A percentile compares a stretch with the other conserved stretches of the same genome.
Evolutionary conservation across 495 filamentous ascomycete species (phyloP).

Genomic region (Tuber microsphaerosporum): DNA sequence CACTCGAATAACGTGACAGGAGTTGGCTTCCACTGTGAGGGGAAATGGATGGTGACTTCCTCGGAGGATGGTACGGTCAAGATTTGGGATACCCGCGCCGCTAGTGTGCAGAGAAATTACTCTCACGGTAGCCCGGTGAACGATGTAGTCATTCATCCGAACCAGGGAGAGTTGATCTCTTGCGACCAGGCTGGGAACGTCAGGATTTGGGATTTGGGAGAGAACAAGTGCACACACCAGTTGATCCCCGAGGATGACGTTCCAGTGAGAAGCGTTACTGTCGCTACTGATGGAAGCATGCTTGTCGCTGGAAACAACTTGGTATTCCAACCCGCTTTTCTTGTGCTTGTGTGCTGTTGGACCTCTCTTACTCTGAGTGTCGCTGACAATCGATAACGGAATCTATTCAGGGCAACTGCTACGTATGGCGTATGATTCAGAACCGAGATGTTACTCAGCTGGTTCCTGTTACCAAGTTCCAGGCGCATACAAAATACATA

Average conservation of each 20-base stretch:
- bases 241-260: constrained; percentile 94
- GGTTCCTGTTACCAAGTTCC: constrained; percentile 83
- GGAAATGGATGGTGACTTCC: constrained; percentile 99
- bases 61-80: constrained; percentile 96
- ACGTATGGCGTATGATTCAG: constrained; percentile 88
- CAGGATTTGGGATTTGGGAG: constrained; percentile 89
- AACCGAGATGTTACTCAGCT: constrained; percentile 77
- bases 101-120: constrained; percentile 85
- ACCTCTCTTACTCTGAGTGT: constrained; percentile 15
- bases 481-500: constrained; percentile 86
- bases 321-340: constrained; percentile 47
- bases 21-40: constrained; percentile 94
- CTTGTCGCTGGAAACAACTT: constrained; percentile 93
- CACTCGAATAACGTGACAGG: constrained; percentile 94
- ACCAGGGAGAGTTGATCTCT: constrained; percentile 94
- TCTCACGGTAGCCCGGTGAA: constrained; percentile 79
- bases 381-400: constrained; percentile 10
- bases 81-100: constrained; percentile 93
- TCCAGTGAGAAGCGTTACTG: constrained; percentile 84
- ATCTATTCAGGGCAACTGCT: constrained; percentile 72
- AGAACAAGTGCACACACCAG: constrained; percentile 94
- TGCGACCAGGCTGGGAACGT: constrained; percentile 92
- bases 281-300: constrained; percentile 86
- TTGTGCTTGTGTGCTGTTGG: background rate
- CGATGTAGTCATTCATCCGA: constrained; percentile 95